phyloP scores from a whole-genome alignment of 768 basidiomycete species.

The Amanita pseudoporphyria region DNA sequence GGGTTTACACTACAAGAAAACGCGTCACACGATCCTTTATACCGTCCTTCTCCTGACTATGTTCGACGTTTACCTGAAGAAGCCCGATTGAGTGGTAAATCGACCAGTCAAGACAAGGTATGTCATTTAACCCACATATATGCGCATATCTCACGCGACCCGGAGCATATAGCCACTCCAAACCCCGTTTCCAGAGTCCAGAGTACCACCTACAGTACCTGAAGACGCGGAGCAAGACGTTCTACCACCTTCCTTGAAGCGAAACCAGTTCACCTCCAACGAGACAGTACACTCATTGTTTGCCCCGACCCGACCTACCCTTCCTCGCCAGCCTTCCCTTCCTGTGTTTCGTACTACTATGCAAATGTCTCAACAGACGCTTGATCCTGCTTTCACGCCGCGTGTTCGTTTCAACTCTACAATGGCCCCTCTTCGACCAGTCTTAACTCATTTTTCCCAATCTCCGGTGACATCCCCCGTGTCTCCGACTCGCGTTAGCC shows the following conservation, averaged over 20 bases:
- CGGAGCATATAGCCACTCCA: background rate
- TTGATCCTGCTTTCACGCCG: background rate
- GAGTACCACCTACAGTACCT: background rate
- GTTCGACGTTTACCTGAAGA: slow-evolving; percentile 1
- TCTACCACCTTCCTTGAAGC: background rate
- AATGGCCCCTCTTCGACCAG: background rate
- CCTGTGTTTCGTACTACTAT: background rate
- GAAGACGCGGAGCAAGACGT: background rate
- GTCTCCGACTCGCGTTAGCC: background rate
- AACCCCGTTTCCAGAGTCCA: background rate
- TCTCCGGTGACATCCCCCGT: background rate
- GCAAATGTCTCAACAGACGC: background rate
- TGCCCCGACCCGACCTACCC: background rate
- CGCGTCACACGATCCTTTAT: slow-evolving; percentile 4
- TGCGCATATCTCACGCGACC: background rate
- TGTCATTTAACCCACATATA: background rate
- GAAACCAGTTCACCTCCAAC: background rate
- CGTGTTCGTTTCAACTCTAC: background rate
- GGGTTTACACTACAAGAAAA: slow-evolving; percentile 5
- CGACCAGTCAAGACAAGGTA: background rate
- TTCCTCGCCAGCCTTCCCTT: slow-evolving; percentile 6
- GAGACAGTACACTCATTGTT: background rate
- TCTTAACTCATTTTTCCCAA: background rate
- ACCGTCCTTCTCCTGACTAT: slow-evolving; percentile 5
- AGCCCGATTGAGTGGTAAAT: background rate